phyloP scores from a whole-genome alignment of 495 filamentous ascomycete species.

The Parathielavia appendiculata region DNA sequence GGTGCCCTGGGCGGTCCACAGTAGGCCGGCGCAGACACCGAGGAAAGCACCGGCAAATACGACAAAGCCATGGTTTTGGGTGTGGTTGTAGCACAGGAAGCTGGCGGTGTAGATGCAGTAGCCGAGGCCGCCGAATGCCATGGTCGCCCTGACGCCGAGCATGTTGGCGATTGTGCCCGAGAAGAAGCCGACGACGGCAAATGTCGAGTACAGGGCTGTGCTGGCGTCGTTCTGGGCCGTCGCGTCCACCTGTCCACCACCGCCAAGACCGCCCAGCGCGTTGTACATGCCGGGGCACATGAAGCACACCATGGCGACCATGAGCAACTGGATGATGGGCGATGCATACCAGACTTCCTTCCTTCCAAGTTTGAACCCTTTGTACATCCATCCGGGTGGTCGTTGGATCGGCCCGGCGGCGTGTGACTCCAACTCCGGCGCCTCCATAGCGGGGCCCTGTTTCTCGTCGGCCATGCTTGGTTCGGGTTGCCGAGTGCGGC shows the following conservation, averaged over 20 bases:
- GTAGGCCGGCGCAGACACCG: conserved; percentile 73
- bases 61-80: conserved; percentile 66
- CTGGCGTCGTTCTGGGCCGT: conserved; percentile 63
- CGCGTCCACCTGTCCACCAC: conserved; percentile 61
- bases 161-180: conserved; percentile 73
- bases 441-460: background rate
- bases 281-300: conserved; percentile 86
- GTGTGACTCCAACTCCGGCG: conserved; percentile 12
- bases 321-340: conserved; percentile 63
- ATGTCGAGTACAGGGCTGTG: conserved; percentile 74
- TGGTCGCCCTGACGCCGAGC: conserved; percentile 66
- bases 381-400: conserved; percentile 64
- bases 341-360: conserved; percentile 67
- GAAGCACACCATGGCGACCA: conserved; percentile 84
- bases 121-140: conserved; percentile 77
- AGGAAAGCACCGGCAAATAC: conserved; percentile 71
- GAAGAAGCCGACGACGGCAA: conserved; percentile 82
- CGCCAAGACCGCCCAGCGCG: conserved; percentile 69
- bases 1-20: conserved; percentile 90
- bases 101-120: conserved; percentile 79
- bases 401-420: conserved; percentile 19
- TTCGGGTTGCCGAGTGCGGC: background rate
- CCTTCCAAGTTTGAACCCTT: conserved; percentile 51
- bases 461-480: conserved; percentile 21
- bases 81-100: conserved; percentile 80